Evolutionary conservation across 495 filamentous ascomycete genomes (phyloP), one percentile per base, ranked within the genome.

Genomic region (Bacidia gigantensis): DNA sequence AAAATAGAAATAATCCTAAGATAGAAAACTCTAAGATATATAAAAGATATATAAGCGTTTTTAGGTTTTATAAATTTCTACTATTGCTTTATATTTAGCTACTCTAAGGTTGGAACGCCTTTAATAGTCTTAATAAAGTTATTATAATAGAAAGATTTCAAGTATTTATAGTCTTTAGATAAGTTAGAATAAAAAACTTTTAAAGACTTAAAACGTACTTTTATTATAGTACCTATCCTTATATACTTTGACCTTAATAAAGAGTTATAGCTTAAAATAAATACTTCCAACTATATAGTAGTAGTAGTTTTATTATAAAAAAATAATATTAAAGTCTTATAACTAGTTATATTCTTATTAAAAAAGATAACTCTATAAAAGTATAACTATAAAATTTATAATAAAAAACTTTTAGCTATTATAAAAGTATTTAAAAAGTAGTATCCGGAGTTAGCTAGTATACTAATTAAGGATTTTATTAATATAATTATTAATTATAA

Each of bases 281-380:
- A 35, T 5, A 35, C n/a, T n/a, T 7, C 5, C 5, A 35, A 35
- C 5, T 7, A 50, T 29, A 21, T 22, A 17, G 26, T 60, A 20
- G 44, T n/a, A n/a, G n/a, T n/a, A 32, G 9, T 58, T 50, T 49
- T 58, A 55, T 9, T 51, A 22, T 35, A 46, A 22, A 45, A 55
- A 58, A 18, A 42, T 51, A 50, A 46, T 40, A 26, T 10, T 11
- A 29, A 45, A 7, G 20, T 43, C 55, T 41, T 17, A 3, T 7
- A 58, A 56, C 49, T 55, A 55, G 51, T 42, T 59, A 45, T 59
- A 12, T 23, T 56, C 55, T 59, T 52, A 60, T 42, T 35, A 58
- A 46, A n/a, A 60, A 26, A 26, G n/a, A 59, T 26, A 17, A 58
- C n/a, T 12, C 14, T 35, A 35, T 35, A 35, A n/a, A n/a, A 35